Conservation (phyloP, 176 grass and related monocot genomes). For the Phragmites australis region DNA sequence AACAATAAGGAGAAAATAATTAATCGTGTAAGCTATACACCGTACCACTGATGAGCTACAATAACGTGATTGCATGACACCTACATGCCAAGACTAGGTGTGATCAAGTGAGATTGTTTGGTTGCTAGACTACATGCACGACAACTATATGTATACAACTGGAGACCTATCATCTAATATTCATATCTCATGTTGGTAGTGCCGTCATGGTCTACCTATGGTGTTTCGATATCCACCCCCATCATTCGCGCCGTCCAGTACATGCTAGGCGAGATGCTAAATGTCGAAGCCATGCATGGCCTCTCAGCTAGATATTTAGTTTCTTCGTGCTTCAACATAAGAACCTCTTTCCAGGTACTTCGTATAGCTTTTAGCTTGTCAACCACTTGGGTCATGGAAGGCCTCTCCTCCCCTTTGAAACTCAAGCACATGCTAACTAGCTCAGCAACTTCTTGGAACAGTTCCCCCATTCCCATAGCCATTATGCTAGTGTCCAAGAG, state of each 20-base stretch:
- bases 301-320: background rate
- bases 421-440: background rate
- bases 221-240: background rate
- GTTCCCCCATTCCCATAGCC: background rate
- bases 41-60: background rate
- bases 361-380: background rate
- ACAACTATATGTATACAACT: background rate
- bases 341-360: background rate
- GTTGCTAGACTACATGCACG: background rate
- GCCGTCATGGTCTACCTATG: background rate
- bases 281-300: too few relatives aligned
- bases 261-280: background rate
- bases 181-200: background rate
- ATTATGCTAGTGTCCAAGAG: conserved; percentile 9
- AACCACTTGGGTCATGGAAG: background rate
- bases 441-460: background rate
- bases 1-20: background rate
- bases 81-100: background rate
- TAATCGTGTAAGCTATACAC: background rate
- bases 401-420: background rate
- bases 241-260: background rate
- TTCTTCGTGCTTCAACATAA: background rate
- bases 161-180: background rate
- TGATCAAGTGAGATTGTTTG: background rate
- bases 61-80: background rate